These are phyloP conservation scores for Geotrichum histeridarum DNA, from an alignment of 1,139 yeast genomes.

Conservation along the genomic window DNA sequence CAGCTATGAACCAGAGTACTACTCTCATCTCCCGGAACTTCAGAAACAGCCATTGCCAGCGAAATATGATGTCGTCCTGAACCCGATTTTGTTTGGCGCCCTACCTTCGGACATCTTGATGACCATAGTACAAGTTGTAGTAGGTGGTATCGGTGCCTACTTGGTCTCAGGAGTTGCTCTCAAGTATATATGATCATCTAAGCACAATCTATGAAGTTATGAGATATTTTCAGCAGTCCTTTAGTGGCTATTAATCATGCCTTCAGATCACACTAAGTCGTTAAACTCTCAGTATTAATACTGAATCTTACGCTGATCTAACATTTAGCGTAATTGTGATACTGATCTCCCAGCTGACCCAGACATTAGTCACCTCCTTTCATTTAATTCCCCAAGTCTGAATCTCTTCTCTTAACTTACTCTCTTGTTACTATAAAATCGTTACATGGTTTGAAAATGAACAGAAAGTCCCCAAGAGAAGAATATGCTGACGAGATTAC, in stretches of 20 bases:
- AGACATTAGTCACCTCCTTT: neutral
- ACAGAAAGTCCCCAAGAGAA: constrained; percentile 3
- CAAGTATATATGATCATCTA: neutral
- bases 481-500: neutral
- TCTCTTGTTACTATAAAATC: neutral
- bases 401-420: neutral
- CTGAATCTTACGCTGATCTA: neutral
- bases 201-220: no score
- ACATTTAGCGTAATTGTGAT: neutral
- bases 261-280: no score
- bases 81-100: constrained; percentile 25
- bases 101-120: constrained; percentile 27
- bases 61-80: constrained; percentile 27
- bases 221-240: no score
- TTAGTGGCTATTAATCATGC: no score
- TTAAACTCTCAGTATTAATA: no score
- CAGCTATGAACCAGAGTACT: constrained; percentile 9
- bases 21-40: constrained; percentile 12
- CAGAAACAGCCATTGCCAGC: constrained; percentile 25
- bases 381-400: neutral
- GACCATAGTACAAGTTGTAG: constrained; percentile 23
- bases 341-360: constrained; percentile 9
- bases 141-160: constrained; percentile 3
- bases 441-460: neutral
- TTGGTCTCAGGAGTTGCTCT: neutral